Base-by-base conservation (phyloP, 768 basidiomycete species). In the Cyathus striatus region DNA sequence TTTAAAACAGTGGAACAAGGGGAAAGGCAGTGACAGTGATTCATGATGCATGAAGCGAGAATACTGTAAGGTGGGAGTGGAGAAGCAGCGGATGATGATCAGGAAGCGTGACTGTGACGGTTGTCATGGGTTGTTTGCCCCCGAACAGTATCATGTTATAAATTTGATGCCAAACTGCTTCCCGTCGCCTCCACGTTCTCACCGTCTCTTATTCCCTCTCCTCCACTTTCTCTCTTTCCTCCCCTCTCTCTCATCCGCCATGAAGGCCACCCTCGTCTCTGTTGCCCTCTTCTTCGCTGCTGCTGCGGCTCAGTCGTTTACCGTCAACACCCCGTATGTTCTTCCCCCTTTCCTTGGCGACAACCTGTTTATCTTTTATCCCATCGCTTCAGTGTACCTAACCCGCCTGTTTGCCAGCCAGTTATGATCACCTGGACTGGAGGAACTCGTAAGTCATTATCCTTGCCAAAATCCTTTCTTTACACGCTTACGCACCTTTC, bases 301-400 rank as follows among this genome's bases (percentile, higher is more conserved):
- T 23, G 78, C 60, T 38, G 32, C 68, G 20, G 81, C 75, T 14
- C 78, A 79, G 54, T 47, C 42, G 23, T 54, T 80, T 50, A 63
- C 51, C 1, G 67, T 89, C 58, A 81, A 85, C 58, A 90, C 87
- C 26, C 87, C 87, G 86, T 88, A 50, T 55, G 85, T 73, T 16
- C 46, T 20, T 23, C 26, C 25, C 38, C 38, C 25, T 24, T 37
- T 21, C 5, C 20, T 6, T 16, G 6, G 23, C 12, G 41, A 13
- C 12, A 30, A 18, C 21, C 25, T 27, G 2, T 24, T 38, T 39
- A 26, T 47, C 43, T 17, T 36, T 43, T 38, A 47, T 47, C 48
- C 40, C 37, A 26, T 43, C 49, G 33, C 32, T 30, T 21, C 50
- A 25, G 48, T 85, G 82, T 26, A 12, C 58, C 27, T n/a, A 70